A percentile compares a stretch with the other conserved stretches of the same genome.
phyloP scores from a whole-genome alignment of 768 basidiomycete species.

The Zangia roseola region DNA sequence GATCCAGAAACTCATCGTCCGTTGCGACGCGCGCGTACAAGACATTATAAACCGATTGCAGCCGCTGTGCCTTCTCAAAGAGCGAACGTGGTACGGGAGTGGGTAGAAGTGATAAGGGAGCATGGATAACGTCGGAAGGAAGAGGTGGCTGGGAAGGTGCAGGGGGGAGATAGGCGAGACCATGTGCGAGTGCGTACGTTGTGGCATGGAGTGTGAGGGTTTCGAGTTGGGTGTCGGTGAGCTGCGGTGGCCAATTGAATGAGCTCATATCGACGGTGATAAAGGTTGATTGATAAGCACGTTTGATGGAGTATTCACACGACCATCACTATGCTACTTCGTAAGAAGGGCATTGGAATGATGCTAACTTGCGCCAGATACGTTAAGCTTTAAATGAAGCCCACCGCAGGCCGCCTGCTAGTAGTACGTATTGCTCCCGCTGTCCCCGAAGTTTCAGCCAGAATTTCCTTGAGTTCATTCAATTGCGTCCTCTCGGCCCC shows the following conservation, averaged over 20 bases:
- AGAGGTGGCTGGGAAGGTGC: constrained; percentile 41
- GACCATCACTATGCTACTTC: too few species aligned
- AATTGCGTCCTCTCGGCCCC: too few species aligned
- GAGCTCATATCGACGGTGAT: constrained; percentile 22
- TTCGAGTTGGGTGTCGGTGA: constrained; percentile 57
- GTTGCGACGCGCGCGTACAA: constrained; percentile 83
- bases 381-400: too few species aligned
- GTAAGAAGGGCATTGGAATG: too few species aligned
- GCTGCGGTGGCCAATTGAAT: constrained; percentile 71
- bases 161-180: constrained; percentile 77
- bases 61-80: constrained; percentile 59
- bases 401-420: too few species aligned
- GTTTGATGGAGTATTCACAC: too few species aligned
- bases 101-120: constrained; percentile 86
- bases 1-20: constrained; percentile 78
- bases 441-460: too few species aligned
- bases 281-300: not conserved
- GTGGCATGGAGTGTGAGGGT: constrained; percentile 65
- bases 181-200: constrained; percentile 82
- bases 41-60: constrained; percentile 80
- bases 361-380: too few species aligned
- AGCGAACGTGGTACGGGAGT: constrained; percentile 76
- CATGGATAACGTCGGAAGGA: constrained; percentile 80
- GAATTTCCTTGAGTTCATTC: too few species aligned
- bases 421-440: too few species aligned